Base-by-base conservation (phyloP, 2,329 filamentous ascomycete genomes). In the Paecilomyces fulvus region DNA sequence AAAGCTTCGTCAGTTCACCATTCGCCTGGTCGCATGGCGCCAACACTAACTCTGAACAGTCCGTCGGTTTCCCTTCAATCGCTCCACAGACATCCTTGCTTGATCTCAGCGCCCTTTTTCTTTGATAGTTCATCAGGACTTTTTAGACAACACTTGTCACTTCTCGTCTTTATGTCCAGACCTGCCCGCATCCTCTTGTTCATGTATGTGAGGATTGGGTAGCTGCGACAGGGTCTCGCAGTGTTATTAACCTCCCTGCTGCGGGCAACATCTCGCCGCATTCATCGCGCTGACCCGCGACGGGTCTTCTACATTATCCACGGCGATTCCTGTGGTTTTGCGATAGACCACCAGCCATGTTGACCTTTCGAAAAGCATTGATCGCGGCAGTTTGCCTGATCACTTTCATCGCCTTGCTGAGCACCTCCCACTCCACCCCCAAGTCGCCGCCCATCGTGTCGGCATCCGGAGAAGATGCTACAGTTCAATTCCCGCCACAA, bases 281-380 rank as follows among this genome's bases (percentile, higher is more conserved):
- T 14, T n/a, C 33, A 37, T 5, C 17, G 33, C 33, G 14, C 37
- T 43, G 37, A 43, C n/a, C n/a, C 14, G 33, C 14, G 14, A n/a
- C n/a, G 14, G n/a, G 37, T 20, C n/a, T 43, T 43, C 5, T 17
- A 43, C 1, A 17, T 43, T 43, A 43, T 43, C 1, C 14, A 10
- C 37, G 14, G 14, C n/a, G 8, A 43, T 43, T n/a, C 14, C n/a
- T 37, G 12, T 12, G 33, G 20, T 49, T 54, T 53, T 54, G 51
- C 30, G 46, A 48, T 30, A 33, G 52, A 56, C 30, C 58, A 56
- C 55, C 60, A 37, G 64, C 56, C 56, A 95, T 95, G 90, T 81
- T 92, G 70, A 88, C 88, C 67, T 89, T 89, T 69, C 83, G 85
- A 67, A 87, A 88, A 74, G 88, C 88, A 67, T 72, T 95, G 60